Evolutionary conservation across 139 green algal species (phyloP), one percentile per base, ranked within the genome.

Genomic region (Chlorella sp.): DNA sequence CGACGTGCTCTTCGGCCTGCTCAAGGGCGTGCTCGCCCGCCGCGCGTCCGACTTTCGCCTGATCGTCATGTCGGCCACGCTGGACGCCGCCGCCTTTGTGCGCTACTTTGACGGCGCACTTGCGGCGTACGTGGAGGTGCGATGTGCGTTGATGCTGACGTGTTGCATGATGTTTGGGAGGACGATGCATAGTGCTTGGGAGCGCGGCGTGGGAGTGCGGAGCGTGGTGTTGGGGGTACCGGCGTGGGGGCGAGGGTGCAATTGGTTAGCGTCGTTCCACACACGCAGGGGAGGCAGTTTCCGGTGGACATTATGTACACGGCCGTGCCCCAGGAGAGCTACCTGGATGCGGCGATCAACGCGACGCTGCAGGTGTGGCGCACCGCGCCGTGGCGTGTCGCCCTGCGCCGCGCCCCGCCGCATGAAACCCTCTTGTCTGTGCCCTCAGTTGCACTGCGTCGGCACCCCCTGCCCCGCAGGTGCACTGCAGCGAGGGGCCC

Each of bases 21-120:
- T 98, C 23, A 97, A 97, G 76, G 70, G 74, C 2, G 85, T 92
- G 61, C 87, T 87, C 65, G 45, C 41, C 35, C 25, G 19, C 31
- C 67, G 80, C 14, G 51, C 40, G 1, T 36, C 38, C n/a, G 67
- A 80, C 65, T 81, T 85, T 41, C 66, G 78, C 36, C 77, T 99
- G 29, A 71, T 99, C 5, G 79, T 99, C 38, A 99, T 99, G 96
- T 94, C 85, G 46, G 96, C 96, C 66, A 99, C 96, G 0, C 81
- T 99, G 60, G 95, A 99, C 74, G 90, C 92, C 0, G 77, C 74
- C 7, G 76, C 85, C 2, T 97, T 97, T 76, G 71, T 87, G 35
- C 19, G 56, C 40, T 99, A 96, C 85, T 96, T 99, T 55, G 45
- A 56, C 0, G 90, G 82, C 17, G 81, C 85, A 3, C 67, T 74